Conservation (phyloP, 495 filamentous ascomycete species). For the Talaromyces adpressus region DNA sequence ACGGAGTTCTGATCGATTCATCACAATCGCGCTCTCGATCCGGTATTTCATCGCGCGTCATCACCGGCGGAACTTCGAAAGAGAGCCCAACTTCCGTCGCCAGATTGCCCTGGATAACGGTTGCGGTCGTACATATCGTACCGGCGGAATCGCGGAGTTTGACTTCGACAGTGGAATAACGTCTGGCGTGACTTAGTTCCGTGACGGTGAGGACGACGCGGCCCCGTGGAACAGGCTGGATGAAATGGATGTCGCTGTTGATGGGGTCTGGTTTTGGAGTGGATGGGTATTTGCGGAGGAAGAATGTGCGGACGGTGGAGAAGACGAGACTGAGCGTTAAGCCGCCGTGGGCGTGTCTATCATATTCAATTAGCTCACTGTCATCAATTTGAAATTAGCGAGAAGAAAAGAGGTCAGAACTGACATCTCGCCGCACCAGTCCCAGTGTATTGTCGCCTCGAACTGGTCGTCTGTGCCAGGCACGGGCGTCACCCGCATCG, state of each 20-base stretch:
- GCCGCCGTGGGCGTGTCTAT: constrained; percentile 7
- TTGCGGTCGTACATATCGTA: background rate
- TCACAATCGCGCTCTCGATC: background rate
- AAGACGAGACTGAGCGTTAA: constrained; percentile 4
- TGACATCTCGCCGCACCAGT: constrained; percentile 6
- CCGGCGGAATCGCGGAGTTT: background rate
- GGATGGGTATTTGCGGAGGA: constrained; percentile 4
- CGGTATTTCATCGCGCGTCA: constrained; percentile 2
- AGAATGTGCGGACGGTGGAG: constrained; percentile 1
- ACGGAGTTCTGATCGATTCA: background rate
- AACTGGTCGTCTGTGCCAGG: background rate
- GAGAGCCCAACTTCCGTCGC: constrained; percentile 1
- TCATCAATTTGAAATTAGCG: background rate
- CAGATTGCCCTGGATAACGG: constrained; percentile 5
- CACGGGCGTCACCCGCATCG: background rate
- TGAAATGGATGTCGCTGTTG: constrained; percentile 1
- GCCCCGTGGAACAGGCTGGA: background rate
- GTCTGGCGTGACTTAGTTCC: constrained; percentile 1
- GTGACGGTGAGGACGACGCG: constrained; percentile 3
- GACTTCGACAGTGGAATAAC: constrained; percentile 5
- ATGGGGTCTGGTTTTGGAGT: constrained; percentile 6
- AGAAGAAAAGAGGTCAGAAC: background rate
- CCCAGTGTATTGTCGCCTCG: constrained; percentile 4
- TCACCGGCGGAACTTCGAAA: background rate
- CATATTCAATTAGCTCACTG: background rate